A percentile compares a stretch with the other conserved stretches of the same genome.
These are phyloP conservation scores for Eucalyptus coolabah DNA, from an alignment of 345 rosid genomes.

Conservation along the genomic window DNA sequence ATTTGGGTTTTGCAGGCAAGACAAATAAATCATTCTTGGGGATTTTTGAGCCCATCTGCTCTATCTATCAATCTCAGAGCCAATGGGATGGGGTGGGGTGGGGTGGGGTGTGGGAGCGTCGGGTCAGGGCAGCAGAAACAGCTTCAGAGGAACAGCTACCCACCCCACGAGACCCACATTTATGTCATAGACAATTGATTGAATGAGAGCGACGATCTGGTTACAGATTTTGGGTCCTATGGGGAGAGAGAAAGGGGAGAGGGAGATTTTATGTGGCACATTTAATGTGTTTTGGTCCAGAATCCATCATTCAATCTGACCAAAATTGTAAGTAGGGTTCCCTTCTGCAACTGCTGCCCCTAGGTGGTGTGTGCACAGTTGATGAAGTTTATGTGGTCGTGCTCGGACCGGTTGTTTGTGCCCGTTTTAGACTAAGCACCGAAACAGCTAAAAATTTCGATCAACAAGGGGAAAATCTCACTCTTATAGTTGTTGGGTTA, in stretches of 20 bases:
- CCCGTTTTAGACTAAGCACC: neutral
- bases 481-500: neutral
- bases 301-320: neutral
- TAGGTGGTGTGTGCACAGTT: neutral
- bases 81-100: neutral
- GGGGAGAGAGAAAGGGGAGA: neutral
- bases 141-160: neutral
- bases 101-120: neutral
- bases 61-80: neutral
- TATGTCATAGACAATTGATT: neutral
- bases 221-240: neutral
- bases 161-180: neutral
- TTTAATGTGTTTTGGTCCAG: neutral
- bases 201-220: neutral
- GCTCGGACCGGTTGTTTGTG: neutral
- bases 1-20: slow-evolving; percentile 6
- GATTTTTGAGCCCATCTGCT: neutral
- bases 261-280: neutral
- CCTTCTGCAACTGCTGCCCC: neutral
- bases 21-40: slow-evolving; percentile 21
- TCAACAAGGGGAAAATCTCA: neutral
- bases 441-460: neutral
- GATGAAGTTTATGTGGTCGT: neutral
- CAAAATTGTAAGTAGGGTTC: neutral
- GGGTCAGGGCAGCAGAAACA: neutral